Evolutionary conservation across 768 basidiomycete genomes (phyloP), one percentile per base, ranked within the genome.

Genomic region (Russula ochroleuca): DNA sequence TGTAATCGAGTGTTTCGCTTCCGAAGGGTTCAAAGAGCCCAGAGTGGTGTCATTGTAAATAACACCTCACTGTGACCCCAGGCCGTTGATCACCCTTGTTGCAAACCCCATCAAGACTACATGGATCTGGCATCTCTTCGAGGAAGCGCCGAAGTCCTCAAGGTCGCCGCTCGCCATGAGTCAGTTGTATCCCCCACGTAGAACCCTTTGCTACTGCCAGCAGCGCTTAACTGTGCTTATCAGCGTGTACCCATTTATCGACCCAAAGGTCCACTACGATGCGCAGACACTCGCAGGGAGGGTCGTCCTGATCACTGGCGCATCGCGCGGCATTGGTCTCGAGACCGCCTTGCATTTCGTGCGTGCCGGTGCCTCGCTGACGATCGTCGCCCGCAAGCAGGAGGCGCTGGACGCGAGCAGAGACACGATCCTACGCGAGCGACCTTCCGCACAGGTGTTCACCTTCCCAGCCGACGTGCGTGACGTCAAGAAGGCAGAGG

Each of bases 301-400:
- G 43, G 68, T 69, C 23, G 70, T 69, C 10, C 43, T 70, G 43
- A 62, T 70, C 55, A 70, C 69, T 6, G 69, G 69, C 14, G 63
- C 61, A 31, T 62, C 56, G 0, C 59, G 59, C 9, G 67, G 68
- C 41, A 67, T 70, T 25, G 69, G 70, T 17, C 25, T 58, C 10
- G 67, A 61, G 49, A 62, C 59, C 0, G 62, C 69, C 4, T 19
- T 61, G 28, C 21, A 59, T 17, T 70, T 57, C 13, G 69, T 68
- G 2, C 49, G 50, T 3, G 65, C 69, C 7, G 68, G 70, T 0
- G 70, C 70, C 5, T 52, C 55, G 9, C 28, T 71, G 25, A 54
- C 61, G 10, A 35, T 62, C 19, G 38, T 59, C 48, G 64, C 59
- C 31, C 57, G 63, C 11, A 58, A 43, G 28, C 62, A 58, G 28